Evolutionary conservation across 2,329 filamentous ascomycete species (phyloP).

Genomic region (Neofusicoccum parvum): DNA sequence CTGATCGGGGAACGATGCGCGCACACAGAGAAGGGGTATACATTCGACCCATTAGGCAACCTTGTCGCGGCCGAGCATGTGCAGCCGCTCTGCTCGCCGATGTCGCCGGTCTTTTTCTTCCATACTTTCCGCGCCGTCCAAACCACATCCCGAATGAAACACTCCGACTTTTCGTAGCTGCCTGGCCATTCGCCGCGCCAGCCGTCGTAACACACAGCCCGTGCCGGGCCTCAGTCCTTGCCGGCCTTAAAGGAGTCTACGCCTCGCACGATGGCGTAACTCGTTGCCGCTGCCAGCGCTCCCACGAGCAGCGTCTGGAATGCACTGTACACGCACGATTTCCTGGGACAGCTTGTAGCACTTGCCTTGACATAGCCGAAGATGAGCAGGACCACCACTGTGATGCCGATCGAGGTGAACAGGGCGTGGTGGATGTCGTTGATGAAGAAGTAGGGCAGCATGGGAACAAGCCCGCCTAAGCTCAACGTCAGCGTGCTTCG

Average conservation of each 20-base stretch:
- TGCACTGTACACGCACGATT: conserved; percentile 8
- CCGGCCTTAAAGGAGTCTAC: conserved; percentile 19
- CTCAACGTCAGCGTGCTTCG: neutral
- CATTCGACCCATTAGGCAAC: neutral
- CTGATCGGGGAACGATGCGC: neutral
- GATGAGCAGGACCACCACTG: conserved; percentile 50
- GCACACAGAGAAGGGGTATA: neutral
- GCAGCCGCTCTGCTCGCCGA: neutral
- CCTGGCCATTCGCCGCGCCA: neutral
- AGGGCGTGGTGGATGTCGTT: conserved; percentile 44
- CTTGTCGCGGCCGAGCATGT: neutral
- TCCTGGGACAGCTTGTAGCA: conserved; percentile 13
- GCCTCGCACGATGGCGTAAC: conserved; percentile 21
- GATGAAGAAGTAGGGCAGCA: conserved; percentile 56
- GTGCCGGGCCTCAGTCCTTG: neutral
- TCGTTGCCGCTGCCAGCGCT: conserved; percentile 20
- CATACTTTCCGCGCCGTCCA: neutral
- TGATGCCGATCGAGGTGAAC: conserved; percentile 55
- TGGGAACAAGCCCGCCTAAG: conserved; percentile 44
- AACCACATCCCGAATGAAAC: neutral
- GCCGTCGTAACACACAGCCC: neutral
- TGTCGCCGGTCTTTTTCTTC: neutral
- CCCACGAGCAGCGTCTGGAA: conserved; percentile 20
- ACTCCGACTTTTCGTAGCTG: neutral
- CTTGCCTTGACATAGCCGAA: conserved; percentile 55